These are phyloP conservation scores for Penicillium rolfsii DNA, from an alignment of 2,329 filamentous ascomycete species.

Conservation along the genomic window DNA sequence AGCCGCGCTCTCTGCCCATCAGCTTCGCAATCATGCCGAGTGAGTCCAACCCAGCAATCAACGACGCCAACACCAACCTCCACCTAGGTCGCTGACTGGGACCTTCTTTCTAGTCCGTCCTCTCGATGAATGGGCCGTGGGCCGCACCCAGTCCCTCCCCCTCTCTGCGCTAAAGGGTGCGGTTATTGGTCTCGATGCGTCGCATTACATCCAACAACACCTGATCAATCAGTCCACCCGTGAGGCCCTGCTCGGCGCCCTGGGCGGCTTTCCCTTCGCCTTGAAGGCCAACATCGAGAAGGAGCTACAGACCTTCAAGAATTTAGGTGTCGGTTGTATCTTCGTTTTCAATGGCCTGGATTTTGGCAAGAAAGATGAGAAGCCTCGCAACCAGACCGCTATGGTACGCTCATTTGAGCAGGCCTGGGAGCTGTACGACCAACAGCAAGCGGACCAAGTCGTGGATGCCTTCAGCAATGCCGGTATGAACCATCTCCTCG, in stretches of 20 bases:
- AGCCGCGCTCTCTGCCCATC: conserved; percentile 29
- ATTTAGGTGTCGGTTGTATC: conserved; percentile 71
- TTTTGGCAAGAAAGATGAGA: conserved; percentile 73
- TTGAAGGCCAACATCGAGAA: conserved; percentile 74
- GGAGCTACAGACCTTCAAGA: conserved; percentile 73
- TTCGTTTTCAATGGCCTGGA: conserved; percentile 93
- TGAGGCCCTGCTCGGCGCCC: conserved; percentile 85
- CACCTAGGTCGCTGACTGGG: conserved; percentile 9
- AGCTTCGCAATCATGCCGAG: conserved; percentile 43
- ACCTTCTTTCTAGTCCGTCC: conserved; percentile 45
- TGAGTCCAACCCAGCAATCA: conserved; percentile 25
- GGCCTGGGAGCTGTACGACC: conserved; percentile 87
- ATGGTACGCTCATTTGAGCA: conserved; percentile 70
- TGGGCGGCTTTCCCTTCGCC: conserved; percentile 83
- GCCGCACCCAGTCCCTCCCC: conserved; percentile 60
- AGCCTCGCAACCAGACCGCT: conserved; percentile 61
- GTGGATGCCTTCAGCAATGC: conserved; percentile 85
- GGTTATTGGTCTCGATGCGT: conserved; percentile 83
- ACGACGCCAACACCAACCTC: conserved; percentile 13
- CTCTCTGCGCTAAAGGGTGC: conserved; percentile 73
- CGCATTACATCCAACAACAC: conserved; percentile 81
- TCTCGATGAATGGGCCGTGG: conserved; percentile 61
- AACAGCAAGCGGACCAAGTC: conserved; percentile 75
- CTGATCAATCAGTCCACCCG: conserved; percentile 71
- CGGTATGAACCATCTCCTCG: conserved; percentile 55